Conservation (phyloP, 805 yeast genomes). For the Saccharomyces paradoxus region DNA sequence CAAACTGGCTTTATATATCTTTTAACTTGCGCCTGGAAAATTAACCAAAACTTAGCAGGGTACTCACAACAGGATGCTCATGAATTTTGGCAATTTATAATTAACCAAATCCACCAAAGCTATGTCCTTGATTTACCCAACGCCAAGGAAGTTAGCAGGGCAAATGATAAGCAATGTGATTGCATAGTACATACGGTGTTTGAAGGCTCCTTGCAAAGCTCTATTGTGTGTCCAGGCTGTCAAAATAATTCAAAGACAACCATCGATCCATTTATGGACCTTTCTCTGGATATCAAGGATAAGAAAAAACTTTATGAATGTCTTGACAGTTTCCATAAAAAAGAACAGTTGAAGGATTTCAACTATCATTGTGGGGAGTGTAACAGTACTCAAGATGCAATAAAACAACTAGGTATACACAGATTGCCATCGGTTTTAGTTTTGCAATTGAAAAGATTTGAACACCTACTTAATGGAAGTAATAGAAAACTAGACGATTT, state of each 20-base stretch:
- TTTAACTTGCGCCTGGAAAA: slow-evolving; percentile 80
- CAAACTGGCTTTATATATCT: slow-evolving; percentile 75
- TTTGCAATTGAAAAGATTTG: slow-evolving; percentile 71
- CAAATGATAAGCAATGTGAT: slow-evolving; percentile 37
- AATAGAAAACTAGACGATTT: slow-evolving; percentile 69
- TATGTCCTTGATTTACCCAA: slow-evolving; percentile 10
- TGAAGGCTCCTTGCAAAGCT: slow-evolving; percentile 73
- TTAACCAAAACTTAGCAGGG: slow-evolving; percentile 81
- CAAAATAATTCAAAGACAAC: slow-evolving; percentile 51
- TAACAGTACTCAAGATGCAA: slow-evolving; percentile 51
- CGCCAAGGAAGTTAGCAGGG: slow-evolving; percentile 10
- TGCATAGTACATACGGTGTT: slow-evolving; percentile 82
- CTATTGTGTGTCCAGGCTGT: slow-evolving; percentile 68
- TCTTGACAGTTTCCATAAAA: slow-evolving; percentile 64
- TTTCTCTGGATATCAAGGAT: slow-evolving; percentile 65
- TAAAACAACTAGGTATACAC: slow-evolving; percentile 61
- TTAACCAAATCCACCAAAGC: slow-evolving; percentile 69
- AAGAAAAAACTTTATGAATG: slow-evolving; percentile 49
- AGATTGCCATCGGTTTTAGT: slow-evolving; percentile 70
- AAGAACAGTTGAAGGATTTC: slow-evolving; percentile 63
- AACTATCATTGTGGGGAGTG: slow-evolving; percentile 66
- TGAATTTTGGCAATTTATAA: slow-evolving; percentile 88
- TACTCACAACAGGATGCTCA: slow-evolving; percentile 98
- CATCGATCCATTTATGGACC: slow-evolving; percentile 82
- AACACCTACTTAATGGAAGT: slow-evolving; percentile 33